Conservation (phyloP, 768 basidiomycete genomes). For the Suillus brevipes region DNA sequence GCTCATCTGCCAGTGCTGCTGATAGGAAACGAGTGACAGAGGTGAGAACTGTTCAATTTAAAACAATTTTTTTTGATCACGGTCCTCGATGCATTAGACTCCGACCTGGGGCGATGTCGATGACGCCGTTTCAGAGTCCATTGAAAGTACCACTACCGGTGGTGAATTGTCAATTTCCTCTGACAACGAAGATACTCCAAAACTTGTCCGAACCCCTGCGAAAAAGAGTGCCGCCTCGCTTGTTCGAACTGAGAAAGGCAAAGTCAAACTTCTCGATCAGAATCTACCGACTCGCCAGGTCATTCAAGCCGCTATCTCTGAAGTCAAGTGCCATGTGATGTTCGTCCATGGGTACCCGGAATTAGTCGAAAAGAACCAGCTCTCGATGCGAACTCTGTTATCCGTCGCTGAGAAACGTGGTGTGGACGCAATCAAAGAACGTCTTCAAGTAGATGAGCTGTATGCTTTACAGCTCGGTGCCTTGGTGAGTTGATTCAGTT, state of each 20-base stretch:
- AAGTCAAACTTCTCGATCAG: not conserved
- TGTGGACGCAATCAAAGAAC: not conserved
- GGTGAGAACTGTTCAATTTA: not conserved
- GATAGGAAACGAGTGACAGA: not conserved
- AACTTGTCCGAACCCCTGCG: not conserved
- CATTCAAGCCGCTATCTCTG: not conserved
- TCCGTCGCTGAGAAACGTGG: not conserved
- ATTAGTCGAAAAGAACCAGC: not conserved
- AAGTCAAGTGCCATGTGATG: not conserved
- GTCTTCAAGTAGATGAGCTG: not conserved
- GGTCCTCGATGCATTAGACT: not conserved
- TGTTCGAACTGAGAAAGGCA: not conserved
- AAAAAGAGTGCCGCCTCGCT: not conserved
- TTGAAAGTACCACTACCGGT: not conserved
- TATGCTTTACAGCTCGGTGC: not conserved
- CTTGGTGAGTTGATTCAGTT: constrained; percentile 2
- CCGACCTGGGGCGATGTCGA: not conserved
- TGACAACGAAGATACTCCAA: not conserved
- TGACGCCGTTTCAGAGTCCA: not conserved
- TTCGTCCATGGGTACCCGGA: not conserved
- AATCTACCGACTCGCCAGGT: not conserved
- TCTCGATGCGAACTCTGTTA: not conserved
- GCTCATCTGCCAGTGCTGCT: not conserved
- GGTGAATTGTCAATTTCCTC: not conserved
- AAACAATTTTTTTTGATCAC: not conserved